Base-by-base conservation (phyloP, 2,329 filamentous ascomycete genomes). In the Lecanoromycetidae sp. region DNA sequence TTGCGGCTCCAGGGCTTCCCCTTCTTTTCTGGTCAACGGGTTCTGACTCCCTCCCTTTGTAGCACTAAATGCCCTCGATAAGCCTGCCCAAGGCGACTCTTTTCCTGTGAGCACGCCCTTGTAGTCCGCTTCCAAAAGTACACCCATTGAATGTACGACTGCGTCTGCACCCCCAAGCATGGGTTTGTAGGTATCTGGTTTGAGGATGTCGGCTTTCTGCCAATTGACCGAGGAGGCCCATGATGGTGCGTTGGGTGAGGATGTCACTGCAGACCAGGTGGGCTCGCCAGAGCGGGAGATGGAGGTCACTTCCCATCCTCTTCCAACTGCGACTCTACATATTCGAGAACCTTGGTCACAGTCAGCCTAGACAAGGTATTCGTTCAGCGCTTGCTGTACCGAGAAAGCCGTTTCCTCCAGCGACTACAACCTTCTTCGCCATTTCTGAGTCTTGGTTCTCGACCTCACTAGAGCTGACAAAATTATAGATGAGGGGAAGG, bases 71-170 rank as follows among this genome's bases (percentile, higher is more conserved):
- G 87, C 86, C 57, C 82, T 80, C 52, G 77, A 76, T 12, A 98
- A 69, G 1, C 87, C 90, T 5, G 78, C 66, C 44, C 94, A 66
- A n/a, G 87, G 79, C 0, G 84, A 87, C 58, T 94, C 88, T 51
- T 77, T 79, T 42, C 91, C 91, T 17, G 79, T 82, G 22, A 98
- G 63, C 13, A 94, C 82, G 56, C 84, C 84, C 67, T 98, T 98
- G 77, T 98, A 98, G 70, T 98, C 91, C 41, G 88, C 87, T 70
- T 98, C 91, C 8, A 98, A 77, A 15, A 98, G 74, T 57, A 98
- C 95, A 8, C 91, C 91, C 82, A 96, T 88, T 59, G 76, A 87
- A 71, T 98, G 91, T 38, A 98, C 82, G 22, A 96, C 88, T 48
- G 80, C 88, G 62, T 87, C 79, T 52, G 87, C 85, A 48, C 76